Base-by-base conservation (phyloP, 2,329 filamentous ascomycete genomes). In the Leptoxyphium fumago region DNA sequence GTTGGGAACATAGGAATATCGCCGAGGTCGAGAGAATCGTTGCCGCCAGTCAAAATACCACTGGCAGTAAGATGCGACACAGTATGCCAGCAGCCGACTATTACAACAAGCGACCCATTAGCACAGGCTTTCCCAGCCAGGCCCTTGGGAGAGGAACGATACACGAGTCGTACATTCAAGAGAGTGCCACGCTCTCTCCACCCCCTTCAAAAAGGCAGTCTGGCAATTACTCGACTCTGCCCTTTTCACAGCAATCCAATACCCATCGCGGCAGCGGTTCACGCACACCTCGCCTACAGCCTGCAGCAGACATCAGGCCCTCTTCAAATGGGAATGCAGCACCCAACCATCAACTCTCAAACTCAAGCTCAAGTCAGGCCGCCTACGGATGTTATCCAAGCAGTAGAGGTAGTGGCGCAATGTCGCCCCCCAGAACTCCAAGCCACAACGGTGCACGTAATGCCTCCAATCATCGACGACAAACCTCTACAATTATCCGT, bases 1-100 rank as follows among this genome's bases (percentile, higher is more conserved):
- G 85, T 46, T 91, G 87, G 82, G 83, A 94, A 63, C 74, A 80
- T 41, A 78, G 82, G 50, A 78, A 78, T 14, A 77, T 91, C 46
- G 79, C 82, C 44, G 83, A 89, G 62, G 75, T 89, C 28, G 85
- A 89, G 63, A 77, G 75, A 40, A 65, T 85, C 36, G 77, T 83
- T 9, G 84, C 83, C 1, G 74, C 70, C 15, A 48, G 48, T 15
- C 34, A n/a, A 17, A 38, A 17, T 6, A 38, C 6, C 13, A n/a
- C 3, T 38, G 34, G 34, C 17, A 51, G 49, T 28, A 39, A 39
- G 9, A 48, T 48, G 5, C 39, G 55, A 29, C 48, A 56, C 47
- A 59, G 51, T 44, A 51, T 54, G 45, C 52, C 53, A 2, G 48
- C 52, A 2, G 13, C 54, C 13, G 57, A 57, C 36, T 47, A 49